Evolutionary conservation across 2,329 filamentous ascomycete species (phyloP), one percentile per base, ranked within the genome.

Genomic region (Helicocarpus griseus): DNA sequence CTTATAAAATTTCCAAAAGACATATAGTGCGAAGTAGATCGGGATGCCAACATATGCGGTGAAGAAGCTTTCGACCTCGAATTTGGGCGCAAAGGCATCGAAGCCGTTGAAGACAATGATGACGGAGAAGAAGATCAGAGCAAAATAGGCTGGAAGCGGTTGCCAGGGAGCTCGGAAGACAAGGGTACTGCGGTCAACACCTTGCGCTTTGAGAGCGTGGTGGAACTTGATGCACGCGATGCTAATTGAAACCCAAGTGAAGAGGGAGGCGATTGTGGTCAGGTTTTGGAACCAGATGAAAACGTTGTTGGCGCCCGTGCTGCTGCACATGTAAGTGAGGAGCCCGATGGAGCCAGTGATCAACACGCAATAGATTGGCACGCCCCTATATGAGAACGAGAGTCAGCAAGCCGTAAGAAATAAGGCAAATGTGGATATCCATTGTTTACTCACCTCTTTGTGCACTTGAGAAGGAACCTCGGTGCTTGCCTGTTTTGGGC

Each of bases 91-190:
- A 43, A 63, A 62, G 24, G 57, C 53, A 40, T 60, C 61, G 54
- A 57, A 89, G 35, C 81, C 79, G 3, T 86, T 89, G 38, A 89
- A 72, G 3, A 89, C 69, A 54, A 88, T 83, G 38, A 85, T 65
- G 26, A 82, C 69, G 60, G 76, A 80, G 56, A 76, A 76, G 72
- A 83, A 78, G 54, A 73, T 62, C 4, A 90, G 71, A 0, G 80
- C 78, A 7, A 71, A 66, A 57, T 76, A 83, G 0, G 86, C 86
- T 11, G 75, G 78, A 57, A 81, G 82, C 11, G 74, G 75, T 56
- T 76, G 73, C 53, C 67, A 72, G 13, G 63, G 67, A 5, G 71
- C 69, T 56, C 64, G 69, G 67, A 76, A 69, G 14, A 67, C 58
- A 3, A 75, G 61, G 5, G 65, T 60, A 40, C 61, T 56, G 17